A percentile compares a stretch with the other conserved stretches of the same genome.
phyloP scores from a whole-genome alignment of 306 rosid genomes.

The Clitoria ternatea region DNA sequence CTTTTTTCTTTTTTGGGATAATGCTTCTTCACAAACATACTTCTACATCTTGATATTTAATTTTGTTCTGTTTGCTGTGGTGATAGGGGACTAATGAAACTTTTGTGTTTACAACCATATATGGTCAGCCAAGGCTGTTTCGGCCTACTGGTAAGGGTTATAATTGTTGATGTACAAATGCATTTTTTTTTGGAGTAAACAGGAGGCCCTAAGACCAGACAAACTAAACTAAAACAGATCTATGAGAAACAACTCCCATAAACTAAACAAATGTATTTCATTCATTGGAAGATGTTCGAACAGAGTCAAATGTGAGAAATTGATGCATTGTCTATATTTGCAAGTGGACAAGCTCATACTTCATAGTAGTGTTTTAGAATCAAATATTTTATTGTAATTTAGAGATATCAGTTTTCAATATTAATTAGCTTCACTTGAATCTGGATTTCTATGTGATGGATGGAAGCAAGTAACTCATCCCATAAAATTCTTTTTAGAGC shows the following conservation, averaged over 20 bases:
- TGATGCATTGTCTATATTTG: background rate
- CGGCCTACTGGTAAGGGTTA: slow-evolving; percentile 66
- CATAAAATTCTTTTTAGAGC: background rate
- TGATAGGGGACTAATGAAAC: slow-evolving; percentile 65
- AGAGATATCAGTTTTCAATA: background rate
- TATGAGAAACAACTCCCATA: too few species aligned
- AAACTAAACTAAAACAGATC: too few species aligned
- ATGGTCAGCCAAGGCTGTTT: slow-evolving; percentile 75
- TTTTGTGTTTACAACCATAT: slow-evolving; percentile 71
- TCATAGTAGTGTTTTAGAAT: background rate
- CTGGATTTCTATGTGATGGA: background rate
- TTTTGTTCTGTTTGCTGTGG: slow-evolving; percentile 14
- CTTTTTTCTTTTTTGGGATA: background rate
- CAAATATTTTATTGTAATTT: background rate
- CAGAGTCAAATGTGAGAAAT: background rate
- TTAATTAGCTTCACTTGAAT: background rate
- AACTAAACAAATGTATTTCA: too few species aligned
- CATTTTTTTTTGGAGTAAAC: too few species aligned
- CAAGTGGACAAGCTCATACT: background rate
- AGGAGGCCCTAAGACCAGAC: too few species aligned
- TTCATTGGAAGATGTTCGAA: background rate
- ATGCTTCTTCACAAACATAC: background rate
- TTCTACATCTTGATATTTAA: background rate
- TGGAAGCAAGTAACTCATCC: background rate
- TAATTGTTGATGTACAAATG: background rate